Base-by-base conservation (phyloP, 768 basidiomycete genomes). In the Ramaria rubella region DNA sequence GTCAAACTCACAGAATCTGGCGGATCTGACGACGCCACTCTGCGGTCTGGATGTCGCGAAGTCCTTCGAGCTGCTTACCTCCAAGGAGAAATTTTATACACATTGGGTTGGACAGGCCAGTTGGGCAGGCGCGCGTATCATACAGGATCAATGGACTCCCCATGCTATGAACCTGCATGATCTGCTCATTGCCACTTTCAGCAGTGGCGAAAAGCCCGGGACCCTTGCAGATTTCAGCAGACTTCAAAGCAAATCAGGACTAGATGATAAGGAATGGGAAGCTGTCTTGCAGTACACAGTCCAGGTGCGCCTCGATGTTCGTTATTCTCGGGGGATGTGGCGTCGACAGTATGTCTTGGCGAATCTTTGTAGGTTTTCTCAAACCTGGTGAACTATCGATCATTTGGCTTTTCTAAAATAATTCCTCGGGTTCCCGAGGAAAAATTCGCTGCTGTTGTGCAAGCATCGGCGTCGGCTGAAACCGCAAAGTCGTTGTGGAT, bases 371-470 rank as follows among this genome's bases (percentile, higher is more conserved):
- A 58, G 61, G 65, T 62, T 31, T 45, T 69, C 7, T 64, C 63
- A 34, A 70, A 69, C 58, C 59, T 69, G 43, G 58, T 81, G 23
- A 92, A 92, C 70, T 91, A 83, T 71, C 88, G 81, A 67, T 79
- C 77, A 2, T 94, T 94, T 60, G 91, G 91, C 1, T 87, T 86
- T 64, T 88, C 87, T 42, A 94, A 94, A 72, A 86, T 94, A 61
- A 66, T 91, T 48, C 90, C 92, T 21, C 85, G 92, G 21, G 63
- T 88, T 45, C 63, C 81, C 2, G 63, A 75, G 23, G 76, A 73
- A 15, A 82, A 80, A 62, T 91, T 94, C 64, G 79, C 76, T 38
- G 75, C 73, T 5, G 81, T 87, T 31, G 74, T 92, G 17, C 68
- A 73, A 19, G 73, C 75, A 6, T 90, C 87, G n/a, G 71, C 72